Evolutionary conservation across 2,329 filamentous ascomycete species (phyloP).

Genomic region (Neobulgaria alba): DNA sequence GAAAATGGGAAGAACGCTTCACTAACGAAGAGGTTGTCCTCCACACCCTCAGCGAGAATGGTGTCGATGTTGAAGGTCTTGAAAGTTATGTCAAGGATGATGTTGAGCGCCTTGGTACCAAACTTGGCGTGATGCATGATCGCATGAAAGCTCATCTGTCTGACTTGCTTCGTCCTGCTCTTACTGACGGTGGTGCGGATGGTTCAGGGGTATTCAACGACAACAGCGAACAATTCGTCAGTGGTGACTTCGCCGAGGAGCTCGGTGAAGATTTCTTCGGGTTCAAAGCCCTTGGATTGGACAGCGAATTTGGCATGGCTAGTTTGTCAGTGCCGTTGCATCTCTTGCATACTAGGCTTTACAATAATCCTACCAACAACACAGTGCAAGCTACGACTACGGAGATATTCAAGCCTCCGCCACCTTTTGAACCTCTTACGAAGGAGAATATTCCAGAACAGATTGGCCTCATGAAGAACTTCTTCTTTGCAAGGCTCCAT

Average conservation of each 20-base stretch:
- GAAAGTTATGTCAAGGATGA: slow-evolving; percentile 90
- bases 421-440: slow-evolving; percentile 68
- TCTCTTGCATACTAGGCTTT: slow-evolving; percentile 83
- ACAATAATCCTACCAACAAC: slow-evolving; percentile 67
- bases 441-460: slow-evolving; percentile 68
- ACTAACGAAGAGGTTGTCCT: slow-evolving; percentile 78
- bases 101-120: slow-evolving; percentile 73
- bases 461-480: slow-evolving; percentile 82
- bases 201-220: slow-evolving; percentile 90
- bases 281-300: slow-evolving; percentile 88
- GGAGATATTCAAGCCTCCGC: slow-evolving; percentile 51
- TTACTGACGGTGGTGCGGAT: slow-evolving; percentile 71
- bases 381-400: slow-evolving; percentile 49
- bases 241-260: slow-evolving; percentile 94
- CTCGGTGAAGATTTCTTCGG: slow-evolving; percentile 98
- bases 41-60: slow-evolving; percentile 77
- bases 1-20: slow-evolving; percentile 56
- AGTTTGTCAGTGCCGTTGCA: slow-evolving; percentile 88
- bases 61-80: slow-evolving; percentile 70
- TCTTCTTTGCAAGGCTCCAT: slow-evolving; percentile 83
- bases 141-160: slow-evolving; percentile 88
- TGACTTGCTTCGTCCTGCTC: slow-evolving; percentile 85
- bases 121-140: slow-evolving; percentile 79
- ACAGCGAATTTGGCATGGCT: slow-evolving; percentile 81
- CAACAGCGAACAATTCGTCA: slow-evolving; percentile 92